A percentile compares a stretch with the other conserved stretches of the same genome.
phyloP scores from a whole-genome alignment of 306 rosid genomes.

The Senna siamea region DNA sequence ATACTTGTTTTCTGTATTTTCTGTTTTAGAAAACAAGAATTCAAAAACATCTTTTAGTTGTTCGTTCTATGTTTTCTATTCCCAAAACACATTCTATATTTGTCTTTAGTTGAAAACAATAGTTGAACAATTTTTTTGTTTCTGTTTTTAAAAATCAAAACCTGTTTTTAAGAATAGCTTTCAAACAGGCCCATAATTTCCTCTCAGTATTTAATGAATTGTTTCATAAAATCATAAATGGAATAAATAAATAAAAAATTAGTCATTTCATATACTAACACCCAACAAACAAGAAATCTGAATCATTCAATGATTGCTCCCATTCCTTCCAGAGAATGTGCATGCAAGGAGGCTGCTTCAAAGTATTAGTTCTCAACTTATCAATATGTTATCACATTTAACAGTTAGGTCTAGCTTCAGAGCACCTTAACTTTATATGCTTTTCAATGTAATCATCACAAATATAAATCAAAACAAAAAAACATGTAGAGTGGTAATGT shows the following conservation, averaged over 20 bases:
- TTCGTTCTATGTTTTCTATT: no score
- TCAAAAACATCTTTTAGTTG: no score
- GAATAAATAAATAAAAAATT: background rate
- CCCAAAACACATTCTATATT: no score
- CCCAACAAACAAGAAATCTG: background rate
- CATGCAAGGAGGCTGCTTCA: conserved; percentile 27
- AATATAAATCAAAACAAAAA: background rate
- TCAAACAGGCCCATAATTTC: background rate
- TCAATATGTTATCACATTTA: conserved; percentile 6
- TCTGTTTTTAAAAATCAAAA: no score
- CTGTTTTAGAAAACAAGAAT: no score
- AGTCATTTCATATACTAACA: conserved; percentile 7
- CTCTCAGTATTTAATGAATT: background rate
- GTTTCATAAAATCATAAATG: conserved; percentile 13
- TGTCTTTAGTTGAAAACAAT: no score
- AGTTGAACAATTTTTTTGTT: no score
- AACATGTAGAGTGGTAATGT: background rate
- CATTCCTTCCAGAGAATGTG: conserved; percentile 25
- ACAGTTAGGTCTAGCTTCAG: conserved; percentile 17
- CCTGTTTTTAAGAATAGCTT: no score
- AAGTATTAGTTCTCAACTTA: background rate
- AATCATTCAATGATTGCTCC: conserved; percentile 2
- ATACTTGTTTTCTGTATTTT: no score
- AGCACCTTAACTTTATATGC: background rate
- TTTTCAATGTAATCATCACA: background rate